These are phyloP conservation scores for Cordyceps farinosa DNA, from an alignment of 2,329 filamentous ascomycete genomes.

Conservation along the genomic window DNA sequence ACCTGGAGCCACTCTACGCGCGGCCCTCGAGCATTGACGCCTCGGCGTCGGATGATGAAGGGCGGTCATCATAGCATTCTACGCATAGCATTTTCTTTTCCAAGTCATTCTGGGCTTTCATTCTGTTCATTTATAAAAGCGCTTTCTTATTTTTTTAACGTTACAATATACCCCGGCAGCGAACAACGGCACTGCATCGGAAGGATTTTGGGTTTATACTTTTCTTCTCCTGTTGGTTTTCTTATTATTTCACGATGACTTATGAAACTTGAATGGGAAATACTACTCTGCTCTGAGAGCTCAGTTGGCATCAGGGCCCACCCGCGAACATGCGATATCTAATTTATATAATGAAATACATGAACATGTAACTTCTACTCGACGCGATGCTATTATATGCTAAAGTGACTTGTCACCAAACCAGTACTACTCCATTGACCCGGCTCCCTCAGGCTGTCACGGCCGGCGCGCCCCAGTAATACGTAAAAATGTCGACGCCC, in stretches of 20 bases:
- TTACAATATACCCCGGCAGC: slow-evolving; percentile 17
- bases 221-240: neutral
- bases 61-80: neutral
- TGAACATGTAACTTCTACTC: neutral
- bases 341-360: slow-evolving; percentile 5
- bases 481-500: slow-evolving; percentile 51
- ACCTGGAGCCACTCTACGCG: slow-evolving; percentile 36
- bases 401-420: neutral
- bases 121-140: neutral
- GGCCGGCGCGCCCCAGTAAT: slow-evolving; percentile 45
- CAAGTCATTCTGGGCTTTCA: neutral
- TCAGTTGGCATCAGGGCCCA: neutral
- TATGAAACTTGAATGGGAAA: neutral
- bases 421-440: neutral
- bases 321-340: neutral
- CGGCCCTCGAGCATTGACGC: slow-evolving; percentile 15
- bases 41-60: slow-evolving; percentile 1
- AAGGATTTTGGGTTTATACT: neutral
- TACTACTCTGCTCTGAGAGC: neutral
- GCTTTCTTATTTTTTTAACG: neutral
- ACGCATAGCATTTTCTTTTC: neutral
- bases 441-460: slow-evolving; percentile 21
- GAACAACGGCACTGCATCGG: slow-evolving; percentile 18
- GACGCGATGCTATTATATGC: neutral
- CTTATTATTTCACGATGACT: neutral